These are phyloP conservation scores for Rauvolfia tetraphylla DNA, from an alignment of 257 asterid genomes.

Conservation along the genomic window DNA sequence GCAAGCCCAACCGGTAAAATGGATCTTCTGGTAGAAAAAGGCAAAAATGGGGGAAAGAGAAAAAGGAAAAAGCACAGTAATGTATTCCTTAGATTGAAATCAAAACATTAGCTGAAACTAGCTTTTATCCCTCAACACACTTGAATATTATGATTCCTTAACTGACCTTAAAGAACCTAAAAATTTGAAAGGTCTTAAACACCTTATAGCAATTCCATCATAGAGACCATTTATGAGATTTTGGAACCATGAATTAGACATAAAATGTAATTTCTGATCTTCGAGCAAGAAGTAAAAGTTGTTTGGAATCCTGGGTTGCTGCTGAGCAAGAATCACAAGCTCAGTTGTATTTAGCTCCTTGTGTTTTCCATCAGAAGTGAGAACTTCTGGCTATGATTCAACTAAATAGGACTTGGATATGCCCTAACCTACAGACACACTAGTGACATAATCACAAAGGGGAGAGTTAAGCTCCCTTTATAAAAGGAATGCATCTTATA, in stretches of 20 bases:
- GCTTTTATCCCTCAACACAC: background rate
- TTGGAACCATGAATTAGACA: background rate
- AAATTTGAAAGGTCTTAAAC: background rate
- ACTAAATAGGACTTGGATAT: background rate
- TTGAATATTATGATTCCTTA: background rate
- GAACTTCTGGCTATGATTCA: background rate
- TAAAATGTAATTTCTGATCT: background rate
- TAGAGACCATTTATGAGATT: background rate
- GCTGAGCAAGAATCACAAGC: background rate
- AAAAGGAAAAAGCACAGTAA: background rate
- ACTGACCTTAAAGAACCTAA: background rate
- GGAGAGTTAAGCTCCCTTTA: background rate
- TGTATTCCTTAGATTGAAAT: background rate
- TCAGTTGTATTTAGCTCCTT: too few relatives aligned
- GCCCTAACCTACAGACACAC: background rate
- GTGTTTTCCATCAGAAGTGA: background rate
- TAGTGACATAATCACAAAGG: background rate
- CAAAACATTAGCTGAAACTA: background rate
- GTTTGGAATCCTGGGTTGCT: background rate
- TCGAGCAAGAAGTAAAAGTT: background rate
- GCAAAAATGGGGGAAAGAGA: too few relatives aligned
- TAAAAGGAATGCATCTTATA: too few relatives aligned
- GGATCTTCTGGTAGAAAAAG: too few relatives aligned
- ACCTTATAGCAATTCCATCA: background rate
- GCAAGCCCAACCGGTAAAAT: background rate